These are phyloP conservation scores for Diddensiella transvaalensis DNA, from an alignment of 805 yeast species.

Conservation along the genomic window DNA sequence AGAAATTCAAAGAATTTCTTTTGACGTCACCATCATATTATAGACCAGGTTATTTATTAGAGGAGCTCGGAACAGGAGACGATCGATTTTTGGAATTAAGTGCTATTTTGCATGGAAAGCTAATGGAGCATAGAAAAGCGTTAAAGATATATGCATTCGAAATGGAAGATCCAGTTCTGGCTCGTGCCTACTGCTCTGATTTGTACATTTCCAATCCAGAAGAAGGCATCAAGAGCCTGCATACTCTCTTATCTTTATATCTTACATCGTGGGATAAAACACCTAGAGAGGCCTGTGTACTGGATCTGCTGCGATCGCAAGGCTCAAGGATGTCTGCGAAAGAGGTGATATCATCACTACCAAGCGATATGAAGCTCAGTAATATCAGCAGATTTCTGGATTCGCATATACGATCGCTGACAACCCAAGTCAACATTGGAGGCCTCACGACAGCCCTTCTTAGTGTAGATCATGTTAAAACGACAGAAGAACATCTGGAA, in stretches of 20 bases:
- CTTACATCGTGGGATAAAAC: slow-evolving; percentile 17
- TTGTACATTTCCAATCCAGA: slow-evolving; percentile 40
- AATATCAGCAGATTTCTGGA: slow-evolving; percentile 44
- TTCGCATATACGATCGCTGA: slow-evolving; percentile 41
- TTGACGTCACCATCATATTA: slow-evolving; percentile 35
- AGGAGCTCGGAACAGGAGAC: slow-evolving; percentile 24
- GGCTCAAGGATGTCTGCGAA: slow-evolving; percentile 47
- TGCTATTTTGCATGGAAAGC: slow-evolving; percentile 53
- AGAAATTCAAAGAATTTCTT: slow-evolving; percentile 30
- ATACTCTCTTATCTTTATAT: slow-evolving; percentile 45
- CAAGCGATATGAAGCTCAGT: slow-evolving; percentile 45
- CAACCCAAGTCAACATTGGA: slow-evolving; percentile 39
- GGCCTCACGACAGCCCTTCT: slow-evolving; percentile 46
- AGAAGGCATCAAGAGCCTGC: slow-evolving; percentile 45
- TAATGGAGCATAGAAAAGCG: slow-evolving; percentile 61
- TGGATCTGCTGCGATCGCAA: slow-evolving; percentile 41
- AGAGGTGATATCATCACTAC: slow-evolving; percentile 49
- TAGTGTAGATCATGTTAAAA: slow-evolving; percentile 51
- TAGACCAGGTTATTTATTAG: slow-evolving; percentile 38
- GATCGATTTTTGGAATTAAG: slow-evolving; percentile 40
- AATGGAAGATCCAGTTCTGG: slow-evolving; percentile 52
- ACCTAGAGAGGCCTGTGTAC: slow-evolving; percentile 37
- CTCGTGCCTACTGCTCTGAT: slow-evolving; percentile 57
- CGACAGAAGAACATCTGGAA: slow-evolving; percentile 42
- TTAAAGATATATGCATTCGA: slow-evolving; percentile 58